Evolutionary conservation across 371 early-diverging fungal species (phyloP).

Genomic region (Mortierella sp.): DNA sequence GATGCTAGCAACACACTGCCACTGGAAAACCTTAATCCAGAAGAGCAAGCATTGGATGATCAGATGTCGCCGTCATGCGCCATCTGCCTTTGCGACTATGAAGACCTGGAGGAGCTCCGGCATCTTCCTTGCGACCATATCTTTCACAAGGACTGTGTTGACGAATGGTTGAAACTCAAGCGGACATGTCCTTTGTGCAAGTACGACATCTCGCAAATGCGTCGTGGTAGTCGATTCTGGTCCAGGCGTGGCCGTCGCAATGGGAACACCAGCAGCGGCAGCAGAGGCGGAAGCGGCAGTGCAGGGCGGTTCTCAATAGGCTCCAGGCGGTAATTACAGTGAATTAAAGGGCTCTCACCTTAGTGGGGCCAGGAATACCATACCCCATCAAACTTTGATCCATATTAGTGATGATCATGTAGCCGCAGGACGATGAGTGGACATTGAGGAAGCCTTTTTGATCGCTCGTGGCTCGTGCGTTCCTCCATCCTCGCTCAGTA

Average conservation of each 20-base stretch:
- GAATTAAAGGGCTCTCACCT: not conserved
- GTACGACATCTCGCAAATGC: conserved; percentile 28
- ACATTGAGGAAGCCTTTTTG: too few relatives aligned
- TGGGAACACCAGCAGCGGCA: too few relatives aligned
- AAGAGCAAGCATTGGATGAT: conserved; percentile 4
- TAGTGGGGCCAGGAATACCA: too few relatives aligned
- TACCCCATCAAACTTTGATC: too few relatives aligned
- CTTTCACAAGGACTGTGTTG: conserved; percentile 89
- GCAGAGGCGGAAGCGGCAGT: conserved; percentile 8
- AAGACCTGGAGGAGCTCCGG: conserved; percentile 70
- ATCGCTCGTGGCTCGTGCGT: too few relatives aligned
- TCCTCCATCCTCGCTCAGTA: too few relatives aligned
- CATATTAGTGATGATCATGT: too few relatives aligned
- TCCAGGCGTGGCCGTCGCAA: conserved; percentile 14
- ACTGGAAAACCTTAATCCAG: conserved; percentile 5
- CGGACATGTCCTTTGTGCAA: conserved; percentile 58
- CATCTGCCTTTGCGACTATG: conserved; percentile 73
- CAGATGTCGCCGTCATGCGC: conserved; percentile 55
- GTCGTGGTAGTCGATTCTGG: conserved; percentile 21
- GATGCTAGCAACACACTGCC: not conserved
- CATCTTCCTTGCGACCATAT: conserved; percentile 78
- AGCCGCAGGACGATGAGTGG: too few relatives aligned
- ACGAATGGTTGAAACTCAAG: conserved; percentile 74
- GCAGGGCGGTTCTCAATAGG: conserved; percentile 8
- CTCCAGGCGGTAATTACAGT: conserved; percentile 5